Conservation (phyloP, 371 early-diverging fungal species). For the Mucor irregularis region DNA sequence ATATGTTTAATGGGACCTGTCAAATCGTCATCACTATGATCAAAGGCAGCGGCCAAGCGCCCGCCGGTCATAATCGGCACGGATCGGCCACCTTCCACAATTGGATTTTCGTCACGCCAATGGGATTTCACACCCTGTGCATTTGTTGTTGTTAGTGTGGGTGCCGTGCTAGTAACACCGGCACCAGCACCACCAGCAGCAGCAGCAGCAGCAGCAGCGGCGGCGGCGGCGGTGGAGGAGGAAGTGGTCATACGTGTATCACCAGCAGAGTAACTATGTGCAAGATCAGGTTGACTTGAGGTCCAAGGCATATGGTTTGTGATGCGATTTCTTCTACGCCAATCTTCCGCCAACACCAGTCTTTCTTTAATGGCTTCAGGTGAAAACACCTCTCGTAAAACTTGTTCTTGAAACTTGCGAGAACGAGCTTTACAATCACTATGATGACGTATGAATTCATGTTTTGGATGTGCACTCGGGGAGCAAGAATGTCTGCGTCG, state of each 20-base stretch:
- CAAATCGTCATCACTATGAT: slow-evolving; percentile 4
- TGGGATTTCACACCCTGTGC: too few species aligned
- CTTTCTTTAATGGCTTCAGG: slow-evolving; percentile 66
- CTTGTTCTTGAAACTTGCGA: slow-evolving; percentile 60
- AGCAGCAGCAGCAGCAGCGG: too few species aligned
- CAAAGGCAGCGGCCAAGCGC: background rate
- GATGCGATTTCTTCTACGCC: slow-evolving; percentile 19
- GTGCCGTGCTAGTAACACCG: too few species aligned
- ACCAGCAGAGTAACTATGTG: slow-evolving; percentile 14
- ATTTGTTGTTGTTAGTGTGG: too few species aligned
- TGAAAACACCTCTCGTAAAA: slow-evolving; percentile 77
- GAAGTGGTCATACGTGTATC: background rate
- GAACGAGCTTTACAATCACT: background rate
- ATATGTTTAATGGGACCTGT: slow-evolving; percentile 3
- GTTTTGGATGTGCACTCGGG: slow-evolving; percentile 9
- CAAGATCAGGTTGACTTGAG: background rate
- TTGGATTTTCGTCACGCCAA: slow-evolving; percentile 11
- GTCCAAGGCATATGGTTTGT: background rate
- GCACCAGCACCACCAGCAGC: too few species aligned
- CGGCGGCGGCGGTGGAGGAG: background rate
- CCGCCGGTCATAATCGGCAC: slow-evolving; percentile 21
- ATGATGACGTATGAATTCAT: background rate
- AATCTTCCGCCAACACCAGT: slow-evolving; percentile 41
- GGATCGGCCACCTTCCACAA: slow-evolving; percentile 24
- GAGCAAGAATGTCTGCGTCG: slow-evolving; percentile 14